Base-by-base conservation (phyloP, 2,329 filamentous ascomycete species). In the Exophiala calicioides region DNA sequence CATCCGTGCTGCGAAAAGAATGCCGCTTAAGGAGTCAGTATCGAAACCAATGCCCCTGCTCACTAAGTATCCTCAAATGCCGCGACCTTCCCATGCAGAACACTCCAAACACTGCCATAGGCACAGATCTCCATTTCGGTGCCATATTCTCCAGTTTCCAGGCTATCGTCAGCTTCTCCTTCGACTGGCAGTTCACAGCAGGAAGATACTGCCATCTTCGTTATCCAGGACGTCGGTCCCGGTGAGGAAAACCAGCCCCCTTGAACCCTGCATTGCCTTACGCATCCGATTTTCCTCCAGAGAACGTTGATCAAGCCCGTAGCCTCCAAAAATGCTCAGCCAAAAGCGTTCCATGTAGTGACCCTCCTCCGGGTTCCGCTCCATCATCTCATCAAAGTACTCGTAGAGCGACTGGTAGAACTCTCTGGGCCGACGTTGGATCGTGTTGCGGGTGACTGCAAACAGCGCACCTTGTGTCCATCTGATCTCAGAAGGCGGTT, bases 271-370 rank as follows among this genome's bases (percentile, higher is more conserved):
- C 24, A 7, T 12, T 27, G 7, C 24, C 12, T 27, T 27, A 7
- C 24, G 7, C 7, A 12, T 12, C 12, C 12, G 24, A 27, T 7
- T 7, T 7, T 27, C 24, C 7, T 12, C 24, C 7, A 27, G 24
- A 27, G 12, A 7, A 7, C 27, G 27, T 10, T 32, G 7, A 9
- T 29, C 27, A 5, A 20, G 8, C 12, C 16, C 35, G 10, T 40
- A 13, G 2, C 23, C 15, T n/a, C 43, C 47, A 30, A 46, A 34
- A 30, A 51, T 38, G 5, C 43, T 37, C 9, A 54, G 32, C 55
- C 53, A 58, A 33, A 58, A 48, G 4, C 55, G 47, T 35, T 56
- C 55, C 53, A 52, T 44, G 32, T 50, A 52, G 35, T 56, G 55
- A 12, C 55, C 55, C 4, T 55, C 55, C 34, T 55, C 55, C 3